These are phyloP conservation scores for Tetrahymena thermophila DNA, from an alignment of 73 alveolate genomes.

Conservation along the genomic window DNA sequence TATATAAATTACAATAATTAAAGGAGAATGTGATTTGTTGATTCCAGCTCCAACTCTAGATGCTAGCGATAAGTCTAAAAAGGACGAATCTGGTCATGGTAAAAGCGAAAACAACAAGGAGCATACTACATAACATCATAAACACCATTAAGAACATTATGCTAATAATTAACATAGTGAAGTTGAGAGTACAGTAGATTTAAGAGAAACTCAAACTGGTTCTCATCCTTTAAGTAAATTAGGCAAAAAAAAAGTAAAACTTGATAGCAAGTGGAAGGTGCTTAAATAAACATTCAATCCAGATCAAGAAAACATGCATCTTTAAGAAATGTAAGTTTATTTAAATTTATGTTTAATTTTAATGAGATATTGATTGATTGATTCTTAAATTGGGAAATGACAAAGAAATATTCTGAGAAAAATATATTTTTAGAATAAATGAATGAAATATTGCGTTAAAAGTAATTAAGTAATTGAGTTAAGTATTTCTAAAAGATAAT, in stretches of 20 bases:
- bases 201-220: background rate
- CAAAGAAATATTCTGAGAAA: background rate
- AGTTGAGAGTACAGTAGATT: background rate
- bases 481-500: background rate
- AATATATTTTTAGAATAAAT: background rate
- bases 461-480: background rate
- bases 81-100: background rate
- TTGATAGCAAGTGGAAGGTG: background rate
- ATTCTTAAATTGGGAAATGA: background rate
- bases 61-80: background rate
- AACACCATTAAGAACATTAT: background rate
- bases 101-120: background rate
- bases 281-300: background rate
- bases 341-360: background rate
- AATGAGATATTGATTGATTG: background rate
- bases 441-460: too few species aligned
- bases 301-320: background rate
- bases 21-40: background rate
- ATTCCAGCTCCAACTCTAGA: background rate
- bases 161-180: background rate
- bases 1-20: background rate
- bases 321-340: background rate
- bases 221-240: background rate
- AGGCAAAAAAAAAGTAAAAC: background rate
- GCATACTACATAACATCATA: background rate